Percentiles rank a stretch among this genome's conserved stretches.
Conservation (phyloP, 1,139 yeast genomes). For the Candida frijolesensis region DNA sequence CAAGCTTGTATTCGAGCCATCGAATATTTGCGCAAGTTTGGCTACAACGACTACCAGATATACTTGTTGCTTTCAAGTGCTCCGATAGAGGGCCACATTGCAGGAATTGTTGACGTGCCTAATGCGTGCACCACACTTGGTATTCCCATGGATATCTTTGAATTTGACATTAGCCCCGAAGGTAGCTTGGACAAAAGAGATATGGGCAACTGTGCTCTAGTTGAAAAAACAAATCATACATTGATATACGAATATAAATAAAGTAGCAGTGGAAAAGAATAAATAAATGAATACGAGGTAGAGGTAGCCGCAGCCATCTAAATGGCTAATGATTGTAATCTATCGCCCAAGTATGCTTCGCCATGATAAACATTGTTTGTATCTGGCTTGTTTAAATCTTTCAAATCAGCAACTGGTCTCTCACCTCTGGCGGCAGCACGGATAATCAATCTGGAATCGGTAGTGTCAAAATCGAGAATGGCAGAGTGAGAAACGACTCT, state of each 20-base stretch:
- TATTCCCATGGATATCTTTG: constrained; percentile 53
- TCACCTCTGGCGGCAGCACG: constrained; percentile 70
- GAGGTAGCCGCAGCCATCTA: too few relatives aligned
- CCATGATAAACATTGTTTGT: constrained; percentile 17
- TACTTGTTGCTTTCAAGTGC: constrained; percentile 48
- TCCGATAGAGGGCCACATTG: constrained; percentile 53
- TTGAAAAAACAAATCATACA: constrained; percentile 15
- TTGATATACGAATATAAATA: constrained; percentile 14
- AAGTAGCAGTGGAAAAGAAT: not conserved
- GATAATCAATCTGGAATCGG: constrained; percentile 63
- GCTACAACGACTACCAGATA: constrained; percentile 52
- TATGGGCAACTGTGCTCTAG: constrained; percentile 43
- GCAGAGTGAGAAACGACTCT: constrained; percentile 68
- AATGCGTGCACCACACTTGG: constrained; percentile 55
- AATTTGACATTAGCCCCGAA: constrained; percentile 49
- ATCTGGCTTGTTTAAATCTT: constrained; percentile 30
- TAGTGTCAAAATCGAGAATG: constrained; percentile 58
- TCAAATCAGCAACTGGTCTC: constrained; percentile 37
- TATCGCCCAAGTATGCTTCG: constrained; percentile 17
- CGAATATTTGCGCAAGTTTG: constrained; percentile 50
- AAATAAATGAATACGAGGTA: too few relatives aligned
- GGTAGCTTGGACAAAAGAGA: constrained; percentile 24
- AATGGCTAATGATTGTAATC: constrained; percentile 7
- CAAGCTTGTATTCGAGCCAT: constrained; percentile 52
- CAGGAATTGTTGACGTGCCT: constrained; percentile 54